Conservation (phyloP, 2,329 filamentous ascomycete species). For the Bipolaris oryzae region DNA sequence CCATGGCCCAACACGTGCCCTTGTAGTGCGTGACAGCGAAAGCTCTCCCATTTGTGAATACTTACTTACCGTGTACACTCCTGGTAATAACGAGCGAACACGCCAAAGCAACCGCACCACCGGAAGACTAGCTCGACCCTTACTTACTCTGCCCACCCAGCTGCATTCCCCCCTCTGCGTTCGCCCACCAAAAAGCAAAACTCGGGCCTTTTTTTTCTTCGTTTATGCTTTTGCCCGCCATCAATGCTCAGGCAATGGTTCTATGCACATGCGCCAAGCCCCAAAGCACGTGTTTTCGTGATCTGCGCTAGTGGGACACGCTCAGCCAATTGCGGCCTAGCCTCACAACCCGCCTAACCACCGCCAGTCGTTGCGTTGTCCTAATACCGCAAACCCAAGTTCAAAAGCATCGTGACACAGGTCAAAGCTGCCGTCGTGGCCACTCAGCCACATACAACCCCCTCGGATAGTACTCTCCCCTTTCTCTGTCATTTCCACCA, state of each 20-base stretch:
- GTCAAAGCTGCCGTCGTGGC: not conserved
- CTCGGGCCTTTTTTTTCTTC: not conserved
- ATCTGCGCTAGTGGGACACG: not conserved
- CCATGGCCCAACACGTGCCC: not conserved
- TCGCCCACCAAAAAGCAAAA: conserved; percentile 1
- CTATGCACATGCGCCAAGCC: conserved; percentile 3
- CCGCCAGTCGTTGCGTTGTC: not conserved
- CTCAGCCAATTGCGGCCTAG: not conserved
- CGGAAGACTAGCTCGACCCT: not conserved
- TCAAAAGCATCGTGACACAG: not conserved
- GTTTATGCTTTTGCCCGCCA: not conserved
- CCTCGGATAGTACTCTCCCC: not conserved
- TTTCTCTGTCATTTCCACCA: not conserved
- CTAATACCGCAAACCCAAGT: not conserved
- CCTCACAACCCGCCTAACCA: not conserved
- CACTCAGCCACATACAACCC: not conserved
- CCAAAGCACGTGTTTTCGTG: conserved; percentile 4
- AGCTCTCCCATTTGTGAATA: not conserved
- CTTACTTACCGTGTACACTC: too few relatives aligned
- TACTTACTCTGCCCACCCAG: not conserved
- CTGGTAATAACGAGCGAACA: not conserved
- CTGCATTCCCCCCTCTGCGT: not conserved
- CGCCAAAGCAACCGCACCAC: not conserved
- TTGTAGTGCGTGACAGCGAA: not conserved
- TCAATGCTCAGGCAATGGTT: not conserved